Evolutionary conservation across 306 rosid genomes (phyloP), one percentile per base, ranked within the genome.

Genomic region (Calophaca sinica): DNA sequence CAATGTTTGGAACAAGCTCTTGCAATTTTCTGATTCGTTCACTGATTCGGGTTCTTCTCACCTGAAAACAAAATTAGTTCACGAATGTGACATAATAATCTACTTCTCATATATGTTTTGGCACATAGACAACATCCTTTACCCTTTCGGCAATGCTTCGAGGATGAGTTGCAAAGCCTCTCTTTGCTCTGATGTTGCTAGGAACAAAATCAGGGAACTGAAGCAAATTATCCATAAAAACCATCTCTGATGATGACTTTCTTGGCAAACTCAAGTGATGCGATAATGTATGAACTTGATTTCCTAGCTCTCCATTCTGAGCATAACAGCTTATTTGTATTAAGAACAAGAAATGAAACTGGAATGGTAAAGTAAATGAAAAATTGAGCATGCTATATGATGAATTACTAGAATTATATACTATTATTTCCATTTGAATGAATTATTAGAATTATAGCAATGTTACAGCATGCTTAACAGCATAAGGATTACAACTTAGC

Each of bases 81-180:
- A 44, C 55, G 53, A 53, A 52, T 35, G 61, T 6, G 6, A 38
- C 29, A 59, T 10, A 67, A 41, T 7, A 54, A 54, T 33, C 39
- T 48, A 62, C 5, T 62, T 72, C 45, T 20, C 26, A 35, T 54
- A n/a, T 57, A 35, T 20, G 26, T 46, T 79, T 73, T 74, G 32
- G 12, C 65, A 45, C 12, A 20, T 14, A 14, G 42, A 73, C 4
- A 45, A 66, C 12, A 50, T 49, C 1, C 29, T 36, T 35, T 84
- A 90, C 97, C 84, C 99, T 82, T 86, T 94, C 97, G 1, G 99
- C 99, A 66, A 94, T 88, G 78, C 99, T 94, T 82, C 99, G 80
- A 64, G 99, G 99, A 86, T 94, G 99, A 60, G 99, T 94, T 28
- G 99, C 99, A 14, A 88, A 92, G 36, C 99, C 99, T 61, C 99